phyloP scores from a whole-genome alignment of 148 eudicot species.

The Nyssa sinensis region DNA sequence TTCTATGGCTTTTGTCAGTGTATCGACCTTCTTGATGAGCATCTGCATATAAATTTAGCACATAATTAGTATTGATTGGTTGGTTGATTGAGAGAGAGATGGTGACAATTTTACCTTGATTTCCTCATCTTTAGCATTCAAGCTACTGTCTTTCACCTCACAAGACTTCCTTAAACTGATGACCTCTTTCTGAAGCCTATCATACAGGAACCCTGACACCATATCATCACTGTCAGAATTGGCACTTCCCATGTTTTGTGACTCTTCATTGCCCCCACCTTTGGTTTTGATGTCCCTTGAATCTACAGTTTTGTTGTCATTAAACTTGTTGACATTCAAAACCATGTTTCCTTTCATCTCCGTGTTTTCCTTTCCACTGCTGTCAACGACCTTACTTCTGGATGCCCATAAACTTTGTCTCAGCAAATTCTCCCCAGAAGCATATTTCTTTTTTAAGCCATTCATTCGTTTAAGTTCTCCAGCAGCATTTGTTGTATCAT shows the following conservation, averaged over 20 bases:
- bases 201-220: conserved; percentile 87
- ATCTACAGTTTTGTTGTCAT: too few species aligned
- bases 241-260: conserved; percentile 18
- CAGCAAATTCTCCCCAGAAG: conserved; percentile 29
- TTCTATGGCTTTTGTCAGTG: conserved; percentile 66
- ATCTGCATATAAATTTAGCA: conserved; percentile 36
- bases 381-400: conserved; percentile 44
- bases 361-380: conserved; percentile 48
- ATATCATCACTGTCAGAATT: conserved; percentile 46
- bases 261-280: conserved; percentile 19
- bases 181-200: conserved; percentile 88
- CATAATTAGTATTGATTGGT: conserved; percentile 5
- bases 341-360: conserved; percentile 35
- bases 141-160: conserved; percentile 50
- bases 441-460: conserved; percentile 28
- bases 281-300: too few species aligned
- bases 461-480: conserved; percentile 23
- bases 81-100: neutral
- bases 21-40: conserved; percentile 71
- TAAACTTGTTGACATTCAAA: conserved; percentile 16
- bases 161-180: conserved; percentile 61
- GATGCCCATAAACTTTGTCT: conserved; percentile 54
- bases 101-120: conserved; percentile 49
- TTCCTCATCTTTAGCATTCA: conserved; percentile 73
- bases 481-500: conserved; percentile 1